A percentile compares a stretch with the other conserved stretches of the same genome.
phyloP scores from a whole-genome alignment of 31 red algal genomes.

The Endocladia muricata region DNA sequence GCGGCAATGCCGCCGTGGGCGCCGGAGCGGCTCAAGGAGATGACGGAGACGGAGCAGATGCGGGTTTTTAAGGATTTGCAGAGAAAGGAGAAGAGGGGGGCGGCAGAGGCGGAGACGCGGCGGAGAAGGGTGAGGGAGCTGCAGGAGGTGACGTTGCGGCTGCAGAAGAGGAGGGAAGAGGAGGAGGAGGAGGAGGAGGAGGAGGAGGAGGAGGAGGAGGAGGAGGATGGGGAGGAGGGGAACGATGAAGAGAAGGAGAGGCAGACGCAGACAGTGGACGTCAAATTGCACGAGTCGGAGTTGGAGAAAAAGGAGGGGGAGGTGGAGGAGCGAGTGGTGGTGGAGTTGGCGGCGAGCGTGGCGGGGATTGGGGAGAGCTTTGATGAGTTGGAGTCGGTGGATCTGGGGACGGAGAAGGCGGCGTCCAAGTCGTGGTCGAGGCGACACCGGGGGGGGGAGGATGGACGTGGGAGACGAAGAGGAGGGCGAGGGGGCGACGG shows the following conservation, averaged over 20 bases:
- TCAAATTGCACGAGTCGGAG: conserved; percentile 4
- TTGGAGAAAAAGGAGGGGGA: background rate
- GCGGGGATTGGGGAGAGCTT: background rate
- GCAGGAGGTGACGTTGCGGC: background rate
- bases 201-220: background rate
- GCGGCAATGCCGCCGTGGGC: conserved; percentile 57
- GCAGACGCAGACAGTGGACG: background rate
- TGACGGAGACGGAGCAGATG: conserved; percentile 27
- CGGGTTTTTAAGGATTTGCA: conserved; percentile 34
- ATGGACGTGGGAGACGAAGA: too few species aligned
- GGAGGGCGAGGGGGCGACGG: too few species aligned
- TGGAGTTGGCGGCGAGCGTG: background rate
- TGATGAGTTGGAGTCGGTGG: conserved; percentile 37
- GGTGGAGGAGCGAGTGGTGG: background rate
- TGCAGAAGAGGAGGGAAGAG: conserved; percentile 5
- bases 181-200: background rate
- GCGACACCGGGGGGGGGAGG: background rate
- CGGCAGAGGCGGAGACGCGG: conserved; percentile 40
- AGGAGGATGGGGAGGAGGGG: background rate
- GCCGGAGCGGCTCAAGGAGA: conserved; percentile 33
- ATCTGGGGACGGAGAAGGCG: conserved; percentile 18
- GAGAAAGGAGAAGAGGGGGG: conserved; percentile 52
- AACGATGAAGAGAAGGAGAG: background rate
- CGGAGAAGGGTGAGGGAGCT: conserved; percentile 18
- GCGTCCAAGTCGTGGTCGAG: background rate